Evolutionary conservation across 78 protist species (phyloP), one percentile per base, ranked within the genome.

Genomic region (Tieghemostelium lacteum): DNA sequence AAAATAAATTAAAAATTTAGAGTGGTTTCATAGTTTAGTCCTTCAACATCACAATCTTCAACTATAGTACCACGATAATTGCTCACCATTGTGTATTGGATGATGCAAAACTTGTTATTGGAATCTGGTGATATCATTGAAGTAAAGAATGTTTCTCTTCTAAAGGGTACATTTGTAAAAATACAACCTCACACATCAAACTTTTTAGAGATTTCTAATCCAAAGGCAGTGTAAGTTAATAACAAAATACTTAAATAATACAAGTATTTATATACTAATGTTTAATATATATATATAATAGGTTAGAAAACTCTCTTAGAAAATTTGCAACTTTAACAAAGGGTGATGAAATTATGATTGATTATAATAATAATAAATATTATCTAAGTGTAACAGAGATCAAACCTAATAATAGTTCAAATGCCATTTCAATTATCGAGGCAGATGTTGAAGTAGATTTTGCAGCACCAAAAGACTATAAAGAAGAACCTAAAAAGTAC

Each of bases 361-460:
- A 62, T 69, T 95, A 95, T 73, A 75, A 88, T 61, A 49, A 94
- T 34, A 73, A 69, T 2, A 85, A 91, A 6, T 94, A 92, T 76
- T 58, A 52, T 1, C 42, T 97, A 22, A 52, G 26, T 14, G 95
- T 95, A n/a, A 17, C 83, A 26, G 98, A 95, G 10, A 50, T 88
- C 55, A 58, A 85, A 40, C 95, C 95, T 40, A 54, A 49, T 1
- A 69, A 86, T 64, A 77, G 77, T 24, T 39, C 62, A 1, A 17
- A 37, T 16, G 98, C 97, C 52, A 92, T 97, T 50, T 75, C 94
- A 55, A 92, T 97, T 78, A 67, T 95, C n/a, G 97, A 97, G 63
- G 85, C 97, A 36, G 98, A 97, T 66, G 37, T 97, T n/a, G 57
- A 87, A 7, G 95, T 94, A 36, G 98, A 97, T 71, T 97, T 97